Percentiles rank a stretch among this genome's conserved stretches.
These are phyloP conservation scores for Ogataea allantospora DNA, from an alignment of 805 yeast species.

Conservation along the genomic window DNA sequence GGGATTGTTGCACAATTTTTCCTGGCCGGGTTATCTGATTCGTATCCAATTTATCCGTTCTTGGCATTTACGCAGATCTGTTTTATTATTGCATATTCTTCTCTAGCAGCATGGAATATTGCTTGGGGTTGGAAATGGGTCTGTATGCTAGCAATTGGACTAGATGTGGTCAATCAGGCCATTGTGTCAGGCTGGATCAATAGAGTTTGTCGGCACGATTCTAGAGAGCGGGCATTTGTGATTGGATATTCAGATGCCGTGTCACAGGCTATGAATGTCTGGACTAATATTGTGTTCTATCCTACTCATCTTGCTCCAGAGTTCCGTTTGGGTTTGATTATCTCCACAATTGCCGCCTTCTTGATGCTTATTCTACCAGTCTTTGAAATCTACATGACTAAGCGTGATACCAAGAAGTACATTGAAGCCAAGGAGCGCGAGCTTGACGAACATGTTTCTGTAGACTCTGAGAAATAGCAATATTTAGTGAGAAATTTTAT, in stretches of 20 bases:
- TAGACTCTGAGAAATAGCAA: not conserved
- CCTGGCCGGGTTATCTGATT: constrained; percentile 38
- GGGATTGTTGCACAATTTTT: constrained; percentile 41
- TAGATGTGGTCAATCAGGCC: constrained; percentile 37
- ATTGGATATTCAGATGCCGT: constrained; percentile 39
- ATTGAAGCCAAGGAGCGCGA: constrained; percentile 16
- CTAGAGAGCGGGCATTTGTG: constrained; percentile 62
- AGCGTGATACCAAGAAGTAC: constrained; percentile 26
- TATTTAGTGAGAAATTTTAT: not conserved
- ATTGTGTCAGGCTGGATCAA: constrained; percentile 43
- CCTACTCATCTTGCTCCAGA: constrained; percentile 42
- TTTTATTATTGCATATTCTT: constrained; percentile 38
- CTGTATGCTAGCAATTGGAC: constrained; percentile 38
- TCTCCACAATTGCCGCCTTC: constrained; percentile 35
- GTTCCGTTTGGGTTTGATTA: constrained; percentile 39
- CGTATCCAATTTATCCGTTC: constrained; percentile 38
- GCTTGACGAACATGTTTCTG: constrained; percentile 1
- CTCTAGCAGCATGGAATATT: constrained; percentile 41
- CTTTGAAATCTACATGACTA: constrained; percentile 27
- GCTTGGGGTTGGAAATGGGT: constrained; percentile 41
- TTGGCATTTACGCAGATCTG: constrained; percentile 31
- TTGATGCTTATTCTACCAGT: constrained; percentile 38
- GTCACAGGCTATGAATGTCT: constrained; percentile 45
- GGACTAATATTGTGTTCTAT: constrained; percentile 44
- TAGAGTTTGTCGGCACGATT: constrained; percentile 45